A percentile compares a stretch with the other conserved stretches of the same genome.
These are phyloP conservation scores for Umbelopsis isabellina DNA, from an alignment of 192 early-diverging fungal genomes.

Conservation along the genomic window DNA sequence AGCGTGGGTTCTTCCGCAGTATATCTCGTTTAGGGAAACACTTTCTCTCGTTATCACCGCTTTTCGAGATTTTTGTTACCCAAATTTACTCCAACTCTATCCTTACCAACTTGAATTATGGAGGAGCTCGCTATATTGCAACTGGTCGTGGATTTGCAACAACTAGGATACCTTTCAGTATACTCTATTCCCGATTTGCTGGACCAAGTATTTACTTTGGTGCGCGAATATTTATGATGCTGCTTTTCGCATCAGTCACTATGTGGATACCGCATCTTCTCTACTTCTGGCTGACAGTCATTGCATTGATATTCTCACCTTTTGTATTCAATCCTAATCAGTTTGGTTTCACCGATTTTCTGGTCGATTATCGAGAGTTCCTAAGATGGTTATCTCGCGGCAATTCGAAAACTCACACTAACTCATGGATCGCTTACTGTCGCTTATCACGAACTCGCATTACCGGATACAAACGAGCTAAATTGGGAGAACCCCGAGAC, in stretches of 20 bases:
- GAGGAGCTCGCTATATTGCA: constrained; percentile 84
- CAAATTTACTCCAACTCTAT: constrained; percentile 84
- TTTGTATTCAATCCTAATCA: constrained; percentile 92
- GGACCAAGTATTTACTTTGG: constrained; percentile 79
- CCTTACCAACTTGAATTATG: constrained; percentile 77
- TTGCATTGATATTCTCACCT: constrained; percentile 77
- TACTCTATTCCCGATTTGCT: constrained; percentile 77
- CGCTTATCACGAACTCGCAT: constrained; percentile 70
- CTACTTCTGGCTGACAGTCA: constrained; percentile 84
- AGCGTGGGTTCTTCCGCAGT: constrained; percentile 76
- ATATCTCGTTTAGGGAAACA: constrained; percentile 76
- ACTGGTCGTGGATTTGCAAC: constrained; percentile 88
- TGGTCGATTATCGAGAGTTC: constrained; percentile 81
- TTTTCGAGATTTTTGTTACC: constrained; percentile 87
- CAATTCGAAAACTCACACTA: constrained; percentile 72
- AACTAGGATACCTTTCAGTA: constrained; percentile 70
- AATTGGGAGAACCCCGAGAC: constrained; percentile 66
- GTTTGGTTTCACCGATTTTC: constrained; percentile 78
- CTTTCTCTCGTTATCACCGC: constrained; percentile 78
- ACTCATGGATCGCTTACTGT: constrained; percentile 82
- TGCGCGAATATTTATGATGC: constrained; percentile 66
- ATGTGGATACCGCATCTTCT: constrained; percentile 74
- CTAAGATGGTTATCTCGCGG: constrained; percentile 83
- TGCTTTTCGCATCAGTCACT: constrained; percentile 73
- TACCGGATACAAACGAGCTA: constrained; percentile 74